Evolutionary conservation across 2,329 filamentous ascomycete genomes (phyloP).

Genomic region (Huntiella abstrusa): DNA sequence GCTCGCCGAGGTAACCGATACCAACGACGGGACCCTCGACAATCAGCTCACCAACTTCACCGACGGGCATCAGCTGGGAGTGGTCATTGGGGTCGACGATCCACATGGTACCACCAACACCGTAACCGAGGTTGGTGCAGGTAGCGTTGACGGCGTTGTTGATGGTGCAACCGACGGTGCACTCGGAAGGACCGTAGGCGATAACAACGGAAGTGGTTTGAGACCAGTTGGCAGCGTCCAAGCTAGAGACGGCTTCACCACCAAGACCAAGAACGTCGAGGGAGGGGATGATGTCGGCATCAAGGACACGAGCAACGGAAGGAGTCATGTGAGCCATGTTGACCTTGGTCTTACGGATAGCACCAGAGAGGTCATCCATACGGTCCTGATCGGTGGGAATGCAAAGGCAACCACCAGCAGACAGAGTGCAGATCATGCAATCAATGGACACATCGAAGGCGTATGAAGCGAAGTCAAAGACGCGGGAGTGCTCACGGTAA

Average conservation of each 20-base stretch:
- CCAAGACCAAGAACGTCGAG: slow-evolving; percentile 30
- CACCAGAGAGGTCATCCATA: slow-evolving; percentile 30
- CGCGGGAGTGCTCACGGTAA: slow-evolving; percentile 23
- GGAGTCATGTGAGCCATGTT: slow-evolving; percentile 34
- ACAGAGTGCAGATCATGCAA: slow-evolving; percentile 35
- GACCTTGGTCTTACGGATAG: slow-evolving; percentile 24
- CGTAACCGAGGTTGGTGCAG: slow-evolving; percentile 28
- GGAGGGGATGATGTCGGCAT: slow-evolving; percentile 26
- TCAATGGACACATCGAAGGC: slow-evolving; percentile 36
- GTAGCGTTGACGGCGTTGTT: slow-evolving; percentile 24
- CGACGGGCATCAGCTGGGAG: slow-evolving; percentile 27
- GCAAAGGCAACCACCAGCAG: slow-evolving; percentile 30
- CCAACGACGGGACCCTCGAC: slow-evolving; percentile 42
- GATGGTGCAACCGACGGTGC: slow-evolving; percentile 32
- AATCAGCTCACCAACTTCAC: slow-evolving; percentile 32
- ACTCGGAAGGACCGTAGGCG: slow-evolving; percentile 35
- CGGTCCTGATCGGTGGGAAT: slow-evolving; percentile 35
- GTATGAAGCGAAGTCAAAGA: slow-evolving; percentile 32
- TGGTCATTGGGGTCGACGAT: slow-evolving; percentile 30
- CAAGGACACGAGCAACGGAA: slow-evolving; percentile 28
- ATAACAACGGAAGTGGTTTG: slow-evolving; percentile 28
- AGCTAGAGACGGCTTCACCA: slow-evolving; percentile 33
- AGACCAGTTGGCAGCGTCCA: slow-evolving; percentile 30
- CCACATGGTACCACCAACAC: slow-evolving; percentile 30
- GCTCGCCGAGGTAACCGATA: slow-evolving; percentile 40